phyloP scores from a whole-genome alignment of 1,139 yeast genomes.

The Pichia sp. region DNA sequence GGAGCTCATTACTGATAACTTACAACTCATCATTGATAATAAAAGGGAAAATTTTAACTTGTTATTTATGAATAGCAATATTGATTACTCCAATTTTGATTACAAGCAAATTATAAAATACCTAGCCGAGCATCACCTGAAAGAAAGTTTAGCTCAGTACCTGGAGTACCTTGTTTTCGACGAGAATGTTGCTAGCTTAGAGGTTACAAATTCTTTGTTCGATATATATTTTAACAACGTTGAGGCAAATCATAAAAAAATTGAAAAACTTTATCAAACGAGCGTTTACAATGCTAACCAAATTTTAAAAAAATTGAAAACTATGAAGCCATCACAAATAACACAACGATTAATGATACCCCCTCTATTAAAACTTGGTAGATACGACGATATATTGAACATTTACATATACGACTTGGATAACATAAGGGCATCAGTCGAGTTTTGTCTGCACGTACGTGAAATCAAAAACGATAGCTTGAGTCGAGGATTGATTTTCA shows the following conservation, averaged over 20 bases:
- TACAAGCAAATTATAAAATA: constrained; percentile 49
- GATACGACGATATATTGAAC: constrained; percentile 62
- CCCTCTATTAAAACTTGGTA: constrained; percentile 56
- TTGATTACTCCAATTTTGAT: constrained; percentile 60
- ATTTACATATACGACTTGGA: constrained; percentile 57
- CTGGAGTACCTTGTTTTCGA: constrained; percentile 57
- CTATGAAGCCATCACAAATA: constrained; percentile 7
- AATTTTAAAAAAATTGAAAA: constrained; percentile 28
- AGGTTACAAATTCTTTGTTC: constrained; percentile 52
- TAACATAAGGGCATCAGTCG: constrained; percentile 55
- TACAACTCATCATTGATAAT: constrained; percentile 38
- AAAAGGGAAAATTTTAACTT: constrained; percentile 41
- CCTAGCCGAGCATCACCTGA: constrained; percentile 30
- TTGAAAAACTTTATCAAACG: constrained; percentile 29
- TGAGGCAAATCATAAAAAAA: constrained; percentile 23
- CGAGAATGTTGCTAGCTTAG: constrained; percentile 41
- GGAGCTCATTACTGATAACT: constrained; percentile 55
- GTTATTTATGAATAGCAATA: constrained; percentile 66
- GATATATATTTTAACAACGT: constrained; percentile 45
- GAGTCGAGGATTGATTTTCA: constrained; percentile 18
- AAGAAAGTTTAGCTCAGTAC: constrained; percentile 45
- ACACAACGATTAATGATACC: constrained; percentile 48
- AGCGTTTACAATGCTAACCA: constrained; percentile 35
- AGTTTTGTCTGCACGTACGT: constrained; percentile 43
- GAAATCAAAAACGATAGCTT: constrained; percentile 16